phyloP scores from a whole-genome alignment of 305 asterid genomes.

The Stenogyne calaminthoides region DNA sequence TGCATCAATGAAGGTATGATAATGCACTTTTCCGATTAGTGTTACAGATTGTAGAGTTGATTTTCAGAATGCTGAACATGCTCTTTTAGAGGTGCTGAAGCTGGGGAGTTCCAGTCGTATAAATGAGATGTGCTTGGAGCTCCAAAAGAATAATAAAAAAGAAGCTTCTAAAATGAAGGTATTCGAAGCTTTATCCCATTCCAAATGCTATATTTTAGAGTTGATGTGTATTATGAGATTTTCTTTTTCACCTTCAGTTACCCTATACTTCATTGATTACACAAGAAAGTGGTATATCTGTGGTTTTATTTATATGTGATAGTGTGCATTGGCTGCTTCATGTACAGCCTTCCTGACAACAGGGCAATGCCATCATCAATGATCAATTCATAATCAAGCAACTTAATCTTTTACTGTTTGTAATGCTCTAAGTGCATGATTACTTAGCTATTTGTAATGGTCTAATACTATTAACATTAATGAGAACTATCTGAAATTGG shows the following conservation, averaged over 20 bases:
- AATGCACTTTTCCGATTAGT: slow-evolving; percentile 12
- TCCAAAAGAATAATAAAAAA: slow-evolving; percentile 72
- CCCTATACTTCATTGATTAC: not conserved
- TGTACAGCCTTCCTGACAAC: not conserved
- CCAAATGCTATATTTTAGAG: slow-evolving; percentile 7
- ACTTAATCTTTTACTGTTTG: not conserved
- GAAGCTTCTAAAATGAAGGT: slow-evolving; percentile 77
- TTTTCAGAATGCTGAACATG: slow-evolving; percentile 26
- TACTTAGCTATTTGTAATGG: not conserved
- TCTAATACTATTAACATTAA: not conserved
- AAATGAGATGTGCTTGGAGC: slow-evolving; percentile 90
- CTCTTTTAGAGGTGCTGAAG: slow-evolving; percentile 68
- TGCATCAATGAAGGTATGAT: slow-evolving; percentile 89
- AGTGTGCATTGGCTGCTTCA: not conserved
- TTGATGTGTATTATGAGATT: slow-evolving; percentile 8
- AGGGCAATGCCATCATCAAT: slow-evolving; percentile 2
- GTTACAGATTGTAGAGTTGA: slow-evolving; percentile 3
- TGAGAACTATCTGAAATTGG: not conserved
- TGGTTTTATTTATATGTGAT: not conserved
- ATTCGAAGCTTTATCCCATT: slow-evolving; percentile 13
- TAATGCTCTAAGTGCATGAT: not conserved
- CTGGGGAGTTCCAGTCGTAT: slow-evolving; percentile 68
- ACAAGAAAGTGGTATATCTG: not conserved
- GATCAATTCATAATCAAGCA: not conserved
- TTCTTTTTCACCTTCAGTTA: slow-evolving; percentile 9